A percentile compares a stretch with the other conserved stretches of the same genome.
Evolutionary conservation across 805 yeast species (phyloP).

Genomic region (Nakazawaea molendinolei): DNA sequence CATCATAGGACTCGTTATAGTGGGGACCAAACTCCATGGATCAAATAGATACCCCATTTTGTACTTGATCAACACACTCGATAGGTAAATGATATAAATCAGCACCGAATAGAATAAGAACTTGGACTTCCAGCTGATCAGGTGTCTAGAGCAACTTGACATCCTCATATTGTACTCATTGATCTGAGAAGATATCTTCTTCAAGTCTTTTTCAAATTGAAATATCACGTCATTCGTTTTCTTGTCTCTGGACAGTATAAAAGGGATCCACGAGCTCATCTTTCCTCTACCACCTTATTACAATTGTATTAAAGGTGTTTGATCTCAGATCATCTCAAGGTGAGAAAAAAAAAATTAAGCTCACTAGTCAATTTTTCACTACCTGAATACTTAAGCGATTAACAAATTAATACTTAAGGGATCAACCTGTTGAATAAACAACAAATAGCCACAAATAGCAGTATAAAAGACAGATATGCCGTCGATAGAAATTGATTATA

Average conservation of each 20-base stretch:
- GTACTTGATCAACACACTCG: constrained; percentile 12
- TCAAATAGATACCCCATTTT: neutral
- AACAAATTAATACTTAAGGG: too few relatives aligned
- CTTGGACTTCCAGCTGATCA: neutral
- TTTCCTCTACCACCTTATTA: neutral
- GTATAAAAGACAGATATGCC: too few relatives aligned
- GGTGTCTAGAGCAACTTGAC: constrained; percentile 1
- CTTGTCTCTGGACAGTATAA: constrained; percentile 14
- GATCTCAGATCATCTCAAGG: too few relatives aligned
- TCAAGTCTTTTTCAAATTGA: constrained; percentile 35
- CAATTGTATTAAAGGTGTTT: too few relatives aligned
- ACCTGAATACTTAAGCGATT: too few relatives aligned
- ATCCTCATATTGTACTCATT: constrained; percentile 17
- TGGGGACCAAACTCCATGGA: neutral
- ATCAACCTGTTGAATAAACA: too few relatives aligned
- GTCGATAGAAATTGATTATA: constrained; percentile 15
- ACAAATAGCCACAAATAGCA: too few relatives aligned
- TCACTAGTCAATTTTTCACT: too few relatives aligned
- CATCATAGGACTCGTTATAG: constrained; percentile 13
- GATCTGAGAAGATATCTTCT: constrained; percentile 30
- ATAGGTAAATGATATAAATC: constrained; percentile 18
- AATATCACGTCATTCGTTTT: constrained; percentile 15
- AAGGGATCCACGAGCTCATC: constrained; percentile 16
- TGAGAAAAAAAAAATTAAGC: too few relatives aligned
- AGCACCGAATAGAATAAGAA: constrained; percentile 15